Evolutionary conservation across 2,329 filamentous ascomycete species (phyloP), one percentile per base, ranked within the genome.

Genomic region (Sarocladium brachiariae): DNA sequence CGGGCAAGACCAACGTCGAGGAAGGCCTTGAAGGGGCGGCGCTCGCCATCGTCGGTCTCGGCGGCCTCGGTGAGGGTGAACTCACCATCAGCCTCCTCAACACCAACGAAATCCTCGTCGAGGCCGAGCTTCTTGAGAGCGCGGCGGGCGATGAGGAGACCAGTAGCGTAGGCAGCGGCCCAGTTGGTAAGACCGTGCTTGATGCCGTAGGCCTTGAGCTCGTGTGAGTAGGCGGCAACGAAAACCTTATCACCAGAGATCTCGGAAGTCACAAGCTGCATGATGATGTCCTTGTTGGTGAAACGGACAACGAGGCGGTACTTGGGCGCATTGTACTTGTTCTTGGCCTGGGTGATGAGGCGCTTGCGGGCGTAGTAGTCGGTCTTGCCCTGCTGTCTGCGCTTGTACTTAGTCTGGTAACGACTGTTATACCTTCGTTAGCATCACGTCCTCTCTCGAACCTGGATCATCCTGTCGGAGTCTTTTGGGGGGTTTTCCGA

Each of bases 281-380:
- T 85, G 78, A 97, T 87, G 80, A 97, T 95, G 83, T 99, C 92
- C 76, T 90, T 89, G 87, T 97, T 95, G 82, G 89, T 95, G 87
- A 95, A 96, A 74, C 93, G 93, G 72, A 99, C 89, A 62, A 99
- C 93, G 70, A 99, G 87, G 70, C 93, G 89, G 87, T 99, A 97
- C 85, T 99, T 99, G 77, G 93, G 93, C 59, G 93, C 87, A 79
- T 95, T 95, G 87, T 97, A 99, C 87, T 99, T 99, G 89, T 99
- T 99, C 89, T 97, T 99, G 79, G 93, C 93, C 84, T 99, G 93
- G 80, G 89, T 91, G 82, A 97, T 93, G 75, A 99, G 83, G 70
- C 93, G 87, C 89, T 97, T 97, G 75, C 93, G 92, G 72, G 93
- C 93, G 76, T 96, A 97, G 89, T 99, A 99, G 75, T 99, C 93